These are phyloP conservation scores for Neodidymelliopsis sp. DNA, from an alignment of 2,329 filamentous ascomycete species.

Conservation along the genomic window DNA sequence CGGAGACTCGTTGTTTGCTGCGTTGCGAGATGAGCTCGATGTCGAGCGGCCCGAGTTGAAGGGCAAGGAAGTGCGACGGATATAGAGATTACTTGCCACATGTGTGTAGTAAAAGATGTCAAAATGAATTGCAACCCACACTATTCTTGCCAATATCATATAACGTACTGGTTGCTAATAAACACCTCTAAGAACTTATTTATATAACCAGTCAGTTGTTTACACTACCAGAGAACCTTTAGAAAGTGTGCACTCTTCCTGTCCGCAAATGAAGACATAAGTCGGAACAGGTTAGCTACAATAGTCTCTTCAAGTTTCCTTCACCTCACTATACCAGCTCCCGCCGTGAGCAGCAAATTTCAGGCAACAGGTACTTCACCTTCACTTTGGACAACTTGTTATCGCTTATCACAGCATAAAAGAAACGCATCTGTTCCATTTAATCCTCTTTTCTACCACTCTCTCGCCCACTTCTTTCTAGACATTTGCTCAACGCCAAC, in stretches of 20 bases:
- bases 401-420: neutral
- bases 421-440: neutral
- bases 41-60: slow-evolving; percentile 87
- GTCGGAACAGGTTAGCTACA: slow-evolving; percentile 5
- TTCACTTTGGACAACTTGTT: neutral
- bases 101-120: too few relatives aligned
- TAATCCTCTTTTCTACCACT: neutral
- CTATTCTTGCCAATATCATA: neutral
- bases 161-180: too few relatives aligned
- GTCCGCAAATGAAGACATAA: neutral
- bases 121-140: neutral
- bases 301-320: neutral
- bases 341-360: slow-evolving; percentile 15
- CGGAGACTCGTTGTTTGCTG: slow-evolving; percentile 86
- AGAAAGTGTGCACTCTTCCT: neutral
- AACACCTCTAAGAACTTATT: too few relatives aligned
- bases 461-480: neutral
- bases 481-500: neutral
- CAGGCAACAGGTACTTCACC: slow-evolving; percentile 7
- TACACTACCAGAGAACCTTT: too few relatives aligned
- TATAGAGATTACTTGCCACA: slow-evolving; percentile 56
- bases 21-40: slow-evolving; percentile 92
- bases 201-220: too few relatives aligned
- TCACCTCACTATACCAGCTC: slow-evolving; percentile 9
- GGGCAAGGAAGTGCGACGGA: slow-evolving; percentile 86